These are phyloP conservation scores for Penicillium robsamsonii DNA, from an alignment of 495 filamentous ascomycete species.

Conservation along the genomic window DNA sequence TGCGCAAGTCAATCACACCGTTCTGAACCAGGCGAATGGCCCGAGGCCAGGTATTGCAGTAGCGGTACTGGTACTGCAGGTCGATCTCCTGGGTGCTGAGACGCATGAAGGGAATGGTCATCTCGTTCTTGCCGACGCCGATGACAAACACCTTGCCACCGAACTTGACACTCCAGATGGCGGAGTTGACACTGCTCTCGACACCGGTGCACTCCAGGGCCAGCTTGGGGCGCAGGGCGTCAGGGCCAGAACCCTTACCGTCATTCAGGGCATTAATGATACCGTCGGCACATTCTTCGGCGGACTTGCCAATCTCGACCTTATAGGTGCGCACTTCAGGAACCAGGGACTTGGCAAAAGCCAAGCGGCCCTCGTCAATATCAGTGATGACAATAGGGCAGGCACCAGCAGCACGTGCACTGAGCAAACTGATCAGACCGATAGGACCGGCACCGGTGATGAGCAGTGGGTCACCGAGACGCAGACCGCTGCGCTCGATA, in stretches of 20 bases:
- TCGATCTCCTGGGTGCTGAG: slow-evolving; percentile 88
- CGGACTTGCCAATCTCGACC: slow-evolving; percentile 60
- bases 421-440: slow-evolving; percentile 80
- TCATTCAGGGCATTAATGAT: slow-evolving; percentile 57
- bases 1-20: slow-evolving; percentile 73
- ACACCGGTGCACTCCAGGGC: slow-evolving; percentile 89
- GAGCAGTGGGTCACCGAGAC: slow-evolving; percentile 77
- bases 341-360: slow-evolving; percentile 76
- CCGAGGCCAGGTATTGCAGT: slow-evolving; percentile 91
- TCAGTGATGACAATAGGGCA: slow-evolving; percentile 88
- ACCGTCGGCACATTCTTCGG: slow-evolving; percentile 66
- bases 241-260: slow-evolving; percentile 49
- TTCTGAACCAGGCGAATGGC: slow-evolving; percentile 85
- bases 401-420: slow-evolving; percentile 77
- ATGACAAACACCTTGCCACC: slow-evolving; percentile 93
- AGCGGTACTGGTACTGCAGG: slow-evolving; percentile 93
- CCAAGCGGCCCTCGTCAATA: slow-evolving; percentile 79
- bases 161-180: slow-evolving; percentile 86
- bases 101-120: slow-evolving; percentile 91
- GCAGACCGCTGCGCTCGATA: slow-evolving; percentile 73
- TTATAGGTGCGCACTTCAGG: slow-evolving; percentile 74
- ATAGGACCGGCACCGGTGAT: slow-evolving; percentile 92
- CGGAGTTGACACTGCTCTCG: slow-evolving; percentile 79
- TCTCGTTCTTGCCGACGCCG: slow-evolving; percentile 90
- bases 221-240: slow-evolving; percentile 70